Base-by-base conservation (phyloP, 2,329 filamentous ascomycete species). In the Talaromyces atroroseus region DNA sequence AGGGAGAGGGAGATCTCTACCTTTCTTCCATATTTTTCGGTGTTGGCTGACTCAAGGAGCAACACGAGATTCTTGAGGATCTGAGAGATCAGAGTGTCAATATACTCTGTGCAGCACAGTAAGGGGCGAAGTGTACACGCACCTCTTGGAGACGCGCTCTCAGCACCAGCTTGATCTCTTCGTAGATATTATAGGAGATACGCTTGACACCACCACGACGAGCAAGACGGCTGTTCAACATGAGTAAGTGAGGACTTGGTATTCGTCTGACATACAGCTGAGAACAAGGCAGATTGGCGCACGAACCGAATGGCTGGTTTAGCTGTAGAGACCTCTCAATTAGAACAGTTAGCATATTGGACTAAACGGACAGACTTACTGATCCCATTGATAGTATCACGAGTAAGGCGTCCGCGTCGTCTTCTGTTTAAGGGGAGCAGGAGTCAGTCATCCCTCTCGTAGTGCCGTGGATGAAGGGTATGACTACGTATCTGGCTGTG, bases 191-290 rank as follows among this genome's bases (percentile, higher is more conserved):
- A 0, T 24, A 49, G 5, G 68, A 64, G 0, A 74, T 73, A 0
- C 71, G 53, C 0, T 61, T 47, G 0, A 74, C 61, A 0, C 72
- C 72, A 0, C 68, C 72, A 3, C 71, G 67, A 1, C 72, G 70
- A 2, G 71, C 71, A 1, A 74, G 70, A 46, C 69, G 66, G 44
- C 71, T 70, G 29, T 16, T n/a, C n/a, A 50, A 18, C 2, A 36
- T 44, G 23, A 55, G 47, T 49, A 16, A 11, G 23, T 29, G 5
- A n/a, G n/a, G n/a, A n/a, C n/a, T n/a, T n/a, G n/a, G n/a, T n/a
- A n/a, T n/a, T 21, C 10, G 5, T 45, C 7, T 45, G 21, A 47
- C 10, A 14, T 18, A 3, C 6, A 16, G 7, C 20, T 23, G 12
- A 26, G 7, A 24, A 24, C 10, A 26, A 26, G 20, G 24, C 23